phyloP scores from a whole-genome alignment of 2,329 filamentous ascomycete species.

The Fusarium sp. region DNA sequence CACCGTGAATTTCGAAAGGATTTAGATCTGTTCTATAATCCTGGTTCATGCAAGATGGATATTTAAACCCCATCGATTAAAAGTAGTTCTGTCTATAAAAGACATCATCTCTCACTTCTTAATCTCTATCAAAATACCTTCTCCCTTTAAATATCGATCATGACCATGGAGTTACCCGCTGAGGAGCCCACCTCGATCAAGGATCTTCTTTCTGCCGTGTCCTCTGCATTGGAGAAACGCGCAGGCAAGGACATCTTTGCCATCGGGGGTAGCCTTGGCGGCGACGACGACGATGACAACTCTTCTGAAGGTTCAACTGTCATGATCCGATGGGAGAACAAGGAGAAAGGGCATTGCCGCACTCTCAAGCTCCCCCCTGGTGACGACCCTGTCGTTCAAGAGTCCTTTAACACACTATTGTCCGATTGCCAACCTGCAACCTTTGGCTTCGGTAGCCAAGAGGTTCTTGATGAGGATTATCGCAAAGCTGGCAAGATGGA shows the following conservation, averaged over 20 bases:
- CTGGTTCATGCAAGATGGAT: too few species aligned
- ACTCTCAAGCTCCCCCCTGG: neutral
- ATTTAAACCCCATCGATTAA: neutral
- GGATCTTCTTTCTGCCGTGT: neutral
- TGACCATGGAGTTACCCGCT: neutral
- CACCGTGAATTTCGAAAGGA: neutral
- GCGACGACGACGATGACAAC: neutral
- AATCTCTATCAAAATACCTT: neutral
- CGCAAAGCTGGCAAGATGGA: conserved; percentile 66
- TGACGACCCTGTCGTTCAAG: neutral
- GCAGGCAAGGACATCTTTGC: conserved; percentile 16
- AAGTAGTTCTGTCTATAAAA: neutral
- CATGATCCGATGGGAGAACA: conserved; percentile 2
- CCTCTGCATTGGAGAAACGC: neutral
- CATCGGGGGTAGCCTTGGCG: conserved; percentile 4
- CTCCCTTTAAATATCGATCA: accelerated
- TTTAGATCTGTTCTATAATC: accelerated
- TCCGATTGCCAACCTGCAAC: conserved; percentile 53
- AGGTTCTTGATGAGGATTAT: conserved; percentile 63
- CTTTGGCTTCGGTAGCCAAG: conserved; percentile 58
- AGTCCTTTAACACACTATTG: neutral
- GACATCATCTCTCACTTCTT: neutral
- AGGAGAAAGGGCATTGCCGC: accelerated
- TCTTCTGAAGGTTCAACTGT: neutral
- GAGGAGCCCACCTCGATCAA: neutral